phyloP scores from a whole-genome alignment of 371 early-diverging fungal genomes.

The Astathelohania contejeani region DNA sequence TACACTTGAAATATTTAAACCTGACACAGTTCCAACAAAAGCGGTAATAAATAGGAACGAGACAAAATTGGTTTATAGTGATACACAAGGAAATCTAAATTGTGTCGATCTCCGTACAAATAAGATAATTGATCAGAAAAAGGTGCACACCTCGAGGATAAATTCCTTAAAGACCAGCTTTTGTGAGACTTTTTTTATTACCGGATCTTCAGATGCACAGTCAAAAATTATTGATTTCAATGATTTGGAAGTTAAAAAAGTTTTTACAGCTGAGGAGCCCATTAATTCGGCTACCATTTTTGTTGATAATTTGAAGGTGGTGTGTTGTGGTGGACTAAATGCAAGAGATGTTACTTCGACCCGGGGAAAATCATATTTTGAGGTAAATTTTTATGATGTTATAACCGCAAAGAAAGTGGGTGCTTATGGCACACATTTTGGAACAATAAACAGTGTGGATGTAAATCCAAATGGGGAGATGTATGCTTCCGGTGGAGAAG shows the following conservation, averaged over 20 bases:
- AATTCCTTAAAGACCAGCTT: conserved; percentile 34
- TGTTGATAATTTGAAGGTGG: conserved; percentile 42
- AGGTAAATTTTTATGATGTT: conserved; percentile 51
- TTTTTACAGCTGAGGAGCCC: conserved; percentile 49
- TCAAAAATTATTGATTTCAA: conserved; percentile 45
- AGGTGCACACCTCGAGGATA: conserved; percentile 45
- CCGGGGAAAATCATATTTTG: conserved; percentile 46
- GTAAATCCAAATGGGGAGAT: conserved; percentile 34
- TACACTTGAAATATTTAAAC: conserved; percentile 9
- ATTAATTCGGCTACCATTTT: conserved; percentile 47
- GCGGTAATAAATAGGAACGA: conserved; percentile 12
- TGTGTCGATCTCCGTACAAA: conserved; percentile 42
- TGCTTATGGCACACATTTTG: conserved; percentile 50
- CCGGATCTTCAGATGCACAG: conserved; percentile 44
- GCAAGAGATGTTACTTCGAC: conserved; percentile 52
- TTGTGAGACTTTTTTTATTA: conserved; percentile 49
- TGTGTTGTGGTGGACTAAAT: conserved; percentile 49
- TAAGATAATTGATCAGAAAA: neutral
- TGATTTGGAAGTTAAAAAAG: conserved; percentile 27
- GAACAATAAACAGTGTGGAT: conserved; percentile 50
- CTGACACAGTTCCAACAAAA: conserved; percentile 16
- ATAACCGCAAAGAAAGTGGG: conserved; percentile 45
- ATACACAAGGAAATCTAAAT: conserved; percentile 36
- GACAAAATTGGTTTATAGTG: conserved; percentile 33
- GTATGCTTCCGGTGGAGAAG: conserved; percentile 44